Evolutionary conservation across 2,329 filamentous ascomycete genomes (phyloP).

Genomic region (Clathrospora elynae): DNA sequence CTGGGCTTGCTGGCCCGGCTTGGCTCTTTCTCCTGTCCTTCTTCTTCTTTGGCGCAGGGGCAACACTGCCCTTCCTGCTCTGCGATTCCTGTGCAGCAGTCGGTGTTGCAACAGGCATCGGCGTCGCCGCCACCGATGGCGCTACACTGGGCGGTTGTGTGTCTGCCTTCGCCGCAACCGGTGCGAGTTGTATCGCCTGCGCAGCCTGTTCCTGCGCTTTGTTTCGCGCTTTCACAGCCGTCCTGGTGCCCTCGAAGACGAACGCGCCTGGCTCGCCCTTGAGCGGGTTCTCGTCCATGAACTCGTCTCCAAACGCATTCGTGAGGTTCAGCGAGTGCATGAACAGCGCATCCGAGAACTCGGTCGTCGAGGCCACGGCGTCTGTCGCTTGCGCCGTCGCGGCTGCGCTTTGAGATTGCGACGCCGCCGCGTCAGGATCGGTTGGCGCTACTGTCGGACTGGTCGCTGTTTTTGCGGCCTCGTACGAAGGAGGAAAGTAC

Average conservation of each 20-base stretch:
- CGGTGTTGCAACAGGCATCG: conserved; percentile 30
- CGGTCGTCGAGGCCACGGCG: conserved; percentile 22
- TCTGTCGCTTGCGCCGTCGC: conserved; percentile 17
- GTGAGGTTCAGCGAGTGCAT: conserved; percentile 57
- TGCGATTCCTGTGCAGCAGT: conserved; percentile 22
- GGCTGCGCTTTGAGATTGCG: conserved; percentile 29
- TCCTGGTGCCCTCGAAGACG: conserved; percentile 56
- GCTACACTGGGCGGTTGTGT: conserved; percentile 30
- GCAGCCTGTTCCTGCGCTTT: conserved; percentile 42
- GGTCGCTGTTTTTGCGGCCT: conserved; percentile 40
- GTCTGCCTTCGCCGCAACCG: conserved; percentile 27
- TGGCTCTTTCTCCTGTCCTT: conserved; percentile 49
- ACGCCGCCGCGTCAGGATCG: conserved; percentile 32
- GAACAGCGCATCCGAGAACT: conserved; percentile 45
- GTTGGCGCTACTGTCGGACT: conserved; percentile 38
- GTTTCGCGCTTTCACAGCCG: conserved; percentile 50
- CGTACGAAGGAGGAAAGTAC: conserved; percentile 59
- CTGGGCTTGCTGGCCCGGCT: conserved; percentile 40
- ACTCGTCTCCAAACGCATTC: conserved; percentile 63
- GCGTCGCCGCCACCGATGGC: conserved; percentile 38
- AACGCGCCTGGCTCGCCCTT: conserved; percentile 68
- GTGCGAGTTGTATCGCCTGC: conserved; percentile 19
- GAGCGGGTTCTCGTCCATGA: conserved; percentile 67
- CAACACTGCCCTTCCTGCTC: conserved; percentile 35
- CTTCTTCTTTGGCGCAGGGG: conserved; percentile 34